phyloP scores from a whole-genome alignment of 106 monocot genomes.

The Phalaenopsis equestris region DNA sequence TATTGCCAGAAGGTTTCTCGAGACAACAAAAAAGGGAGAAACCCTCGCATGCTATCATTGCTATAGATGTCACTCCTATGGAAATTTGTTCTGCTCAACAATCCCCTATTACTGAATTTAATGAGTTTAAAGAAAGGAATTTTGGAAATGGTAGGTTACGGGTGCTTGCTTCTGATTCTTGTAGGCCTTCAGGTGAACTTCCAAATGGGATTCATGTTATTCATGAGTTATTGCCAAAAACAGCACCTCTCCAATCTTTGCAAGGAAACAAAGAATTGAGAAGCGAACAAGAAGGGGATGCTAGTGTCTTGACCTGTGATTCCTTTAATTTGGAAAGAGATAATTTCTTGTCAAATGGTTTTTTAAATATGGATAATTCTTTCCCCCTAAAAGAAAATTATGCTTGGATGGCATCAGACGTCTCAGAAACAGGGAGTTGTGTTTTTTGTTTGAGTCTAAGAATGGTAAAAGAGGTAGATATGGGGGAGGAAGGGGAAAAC shows the following conservation, averaged over 20 bases:
- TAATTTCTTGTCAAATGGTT: constrained; percentile 7
- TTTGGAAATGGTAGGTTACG: background rate
- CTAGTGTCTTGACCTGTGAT: constrained; percentile 13
- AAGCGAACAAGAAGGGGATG: constrained; percentile 8
- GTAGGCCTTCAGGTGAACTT: constrained; percentile 1
- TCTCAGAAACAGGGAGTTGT: background rate
- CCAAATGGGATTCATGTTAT: constrained; percentile 4
- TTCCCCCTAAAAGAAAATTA: constrained; percentile 1
- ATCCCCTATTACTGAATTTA: constrained; percentile 2
- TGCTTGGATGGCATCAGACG: constrained; percentile 7
- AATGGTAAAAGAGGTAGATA: constrained; percentile 10
- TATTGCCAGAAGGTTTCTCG: constrained; percentile 27
- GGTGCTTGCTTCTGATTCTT: constrained; percentile 10
- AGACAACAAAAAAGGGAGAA: constrained; percentile 17
- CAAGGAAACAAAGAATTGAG: constrained; percentile 6
- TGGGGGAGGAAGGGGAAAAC: background rate
- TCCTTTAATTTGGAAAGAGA: constrained; percentile 4
- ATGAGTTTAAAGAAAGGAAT: background rate
- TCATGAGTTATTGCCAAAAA: constrained; percentile 9
- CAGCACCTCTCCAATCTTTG: background rate
- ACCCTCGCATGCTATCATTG: constrained; percentile 7
- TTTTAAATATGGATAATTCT: constrained; percentile 6
- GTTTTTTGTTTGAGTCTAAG: constrained; percentile 7
- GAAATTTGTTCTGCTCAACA: constrained; percentile 18
- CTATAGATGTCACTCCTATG: constrained; percentile 9